Evolutionary conservation across 108 stramenopile genomes (phyloP).

Genomic region (Cyclostephanos invisitatus): DNA sequence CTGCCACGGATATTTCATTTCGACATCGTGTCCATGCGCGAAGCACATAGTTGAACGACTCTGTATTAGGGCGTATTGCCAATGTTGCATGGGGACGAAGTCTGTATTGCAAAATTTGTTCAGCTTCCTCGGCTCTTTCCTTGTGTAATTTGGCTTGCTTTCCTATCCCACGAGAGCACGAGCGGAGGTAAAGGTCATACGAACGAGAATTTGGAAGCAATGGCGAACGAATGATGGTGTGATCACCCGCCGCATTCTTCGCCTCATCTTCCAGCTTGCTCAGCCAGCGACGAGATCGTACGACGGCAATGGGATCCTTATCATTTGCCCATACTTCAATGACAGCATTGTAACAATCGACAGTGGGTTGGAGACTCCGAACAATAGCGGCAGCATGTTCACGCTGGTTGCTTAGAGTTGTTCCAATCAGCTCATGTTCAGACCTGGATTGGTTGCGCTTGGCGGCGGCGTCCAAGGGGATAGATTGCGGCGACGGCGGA

Average conservation of each 20-base stretch:
- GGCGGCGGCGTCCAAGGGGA: too few relatives aligned
- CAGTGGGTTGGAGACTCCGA: constrained; percentile 45
- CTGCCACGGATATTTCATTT: constrained; percentile 40
- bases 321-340: constrained; percentile 76
- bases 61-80: constrained; percentile 57
- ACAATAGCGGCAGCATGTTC: constrained; percentile 23
- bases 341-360: constrained; percentile 67
- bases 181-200: constrained; percentile 73
- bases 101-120: constrained; percentile 48
- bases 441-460: constrained; percentile 12
- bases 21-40: constrained; percentile 78
- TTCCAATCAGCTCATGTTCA: neutral
- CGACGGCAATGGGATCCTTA: constrained; percentile 52
- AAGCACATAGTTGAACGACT: constrained; percentile 76
- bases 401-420: constrained; percentile 3
- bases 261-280: constrained; percentile 44
- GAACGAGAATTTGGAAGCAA: constrained; percentile 58
- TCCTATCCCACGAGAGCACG: constrained; percentile 65
- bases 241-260: constrained; percentile 15
- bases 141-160: constrained; percentile 31
- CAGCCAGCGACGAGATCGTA: constrained; percentile 77
- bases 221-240: neutral
- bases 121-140: constrained; percentile 53
- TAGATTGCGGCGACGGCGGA: neutral
- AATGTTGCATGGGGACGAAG: constrained; percentile 42